phyloP scores from a whole-genome alignment of 805 yeast species.

The Candida sonorensis region DNA sequence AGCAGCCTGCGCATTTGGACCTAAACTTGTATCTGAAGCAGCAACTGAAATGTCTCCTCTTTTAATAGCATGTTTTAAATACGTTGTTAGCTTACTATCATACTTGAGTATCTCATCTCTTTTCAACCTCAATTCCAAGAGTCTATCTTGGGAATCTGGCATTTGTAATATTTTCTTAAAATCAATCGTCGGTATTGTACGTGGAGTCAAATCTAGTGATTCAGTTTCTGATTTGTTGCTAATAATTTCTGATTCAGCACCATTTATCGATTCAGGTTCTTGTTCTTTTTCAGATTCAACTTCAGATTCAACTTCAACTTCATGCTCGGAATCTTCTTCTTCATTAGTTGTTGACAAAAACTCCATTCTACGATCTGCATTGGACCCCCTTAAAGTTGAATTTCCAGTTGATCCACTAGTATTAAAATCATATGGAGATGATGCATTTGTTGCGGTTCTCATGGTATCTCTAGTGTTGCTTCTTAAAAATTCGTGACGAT shows the following conservation, averaged over 20 bases:
- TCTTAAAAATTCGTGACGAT: slow-evolving; percentile 18
- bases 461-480: slow-evolving; percentile 19
- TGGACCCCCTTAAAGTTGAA: too few relatives aligned
- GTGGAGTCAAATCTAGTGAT: neutral
- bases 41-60: slow-evolving; percentile 10
- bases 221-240: too few relatives aligned
- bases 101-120: slow-evolving; percentile 34
- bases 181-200: slow-evolving; percentile 8
- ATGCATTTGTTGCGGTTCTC: slow-evolving; percentile 2
- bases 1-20: slow-evolving; percentile 55
- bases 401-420: neutral
- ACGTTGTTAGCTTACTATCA: slow-evolving; percentile 53
- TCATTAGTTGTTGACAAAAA: too few relatives aligned
- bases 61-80: slow-evolving; percentile 32
- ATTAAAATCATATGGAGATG: slow-evolving; percentile 2
- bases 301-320: neutral
- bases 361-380: too few relatives aligned
- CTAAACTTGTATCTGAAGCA: slow-evolving; percentile 24
- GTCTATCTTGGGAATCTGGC: slow-evolving; percentile 28
- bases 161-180: slow-evolving; percentile 13
- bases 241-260: too few relatives aligned
- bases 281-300: neutral
- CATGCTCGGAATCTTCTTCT: neutral
- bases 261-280: neutral
- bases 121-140: slow-evolving; percentile 34